Conservation (phyloP, 2,329 filamentous ascomycete genomes). For the Raffaelea arxii region DNA sequence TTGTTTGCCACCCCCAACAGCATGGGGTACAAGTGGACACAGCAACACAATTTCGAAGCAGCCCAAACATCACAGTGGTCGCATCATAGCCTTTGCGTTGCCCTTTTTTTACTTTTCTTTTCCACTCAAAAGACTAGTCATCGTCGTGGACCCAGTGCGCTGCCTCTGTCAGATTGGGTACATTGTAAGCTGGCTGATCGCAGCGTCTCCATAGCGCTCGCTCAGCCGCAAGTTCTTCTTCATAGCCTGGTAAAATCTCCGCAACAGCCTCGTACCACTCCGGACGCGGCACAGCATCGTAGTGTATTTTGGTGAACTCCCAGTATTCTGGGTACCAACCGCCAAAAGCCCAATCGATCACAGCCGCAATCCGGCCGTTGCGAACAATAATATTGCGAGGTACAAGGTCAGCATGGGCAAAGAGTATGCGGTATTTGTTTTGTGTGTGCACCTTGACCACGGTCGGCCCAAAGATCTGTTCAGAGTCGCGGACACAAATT, state of each 20-base stretch:
- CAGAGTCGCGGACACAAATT: background rate
- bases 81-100: too few relatives aligned
- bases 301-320: conserved; percentile 18
- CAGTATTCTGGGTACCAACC: conserved; percentile 36
- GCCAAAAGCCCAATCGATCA: conserved; percentile 37
- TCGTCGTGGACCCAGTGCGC: too few relatives aligned
- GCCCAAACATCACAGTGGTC: too few relatives aligned
- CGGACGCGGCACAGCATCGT: background rate
- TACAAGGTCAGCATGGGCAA: conserved; percentile 48
- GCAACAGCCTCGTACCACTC: conserved; percentile 4
- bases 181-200: conserved; percentile 4
- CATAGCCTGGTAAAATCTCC: conserved; percentile 1
- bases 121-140: too few relatives aligned
- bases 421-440: background rate
- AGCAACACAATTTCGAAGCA: too few relatives aligned
- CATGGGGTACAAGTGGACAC: too few relatives aligned
- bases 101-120: too few relatives aligned
- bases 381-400: conserved; percentile 32
- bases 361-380: conserved; percentile 27
- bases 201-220: background rate
- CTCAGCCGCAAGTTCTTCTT: conserved; percentile 3
- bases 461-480: background rate
- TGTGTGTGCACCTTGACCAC: conserved; percentile 2
- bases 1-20: too few relatives aligned
- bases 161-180: too few relatives aligned